Evolutionary conservation across 2,329 filamentous ascomycete genomes (phyloP), one percentile per base, ranked within the genome.

Genomic region (Talaromyces amestolkiae): DNA sequence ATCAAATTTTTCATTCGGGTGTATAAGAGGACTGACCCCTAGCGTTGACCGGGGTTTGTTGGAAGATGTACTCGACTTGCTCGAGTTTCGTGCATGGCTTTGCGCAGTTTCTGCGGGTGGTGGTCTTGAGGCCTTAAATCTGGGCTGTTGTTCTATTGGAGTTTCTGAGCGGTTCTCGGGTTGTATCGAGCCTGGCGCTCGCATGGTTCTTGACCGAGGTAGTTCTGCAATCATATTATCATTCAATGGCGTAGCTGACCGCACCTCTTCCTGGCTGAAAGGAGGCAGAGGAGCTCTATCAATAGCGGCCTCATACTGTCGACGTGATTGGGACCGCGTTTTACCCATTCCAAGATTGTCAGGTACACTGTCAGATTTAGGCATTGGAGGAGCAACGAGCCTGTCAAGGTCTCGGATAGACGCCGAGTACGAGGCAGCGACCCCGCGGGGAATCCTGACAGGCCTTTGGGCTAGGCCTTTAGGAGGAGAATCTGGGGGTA

Each of bases 321-420:
- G 72, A 24, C 76, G 75, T 35, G 78, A 79, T 66, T 80, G 78
- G 15, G 78, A 79, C 33, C 78, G 74, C 19, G 78, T 80, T 68
- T 79, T 79, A n/a, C 76, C 77, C 60, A 78, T 74, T 6, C 73
- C 77, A 51, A 79, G 67, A 33, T 72, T 73, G 7, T 68, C 73
- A 19, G 74, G 72, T 47, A 71, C 73, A 45, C 72, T 77, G n/a
- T 64, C 73, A 3, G 75, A 72, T 65, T 77, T 77, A 24, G 73
- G 65, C 41, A 76, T 67, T 27, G 70, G 69, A 6, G 74, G 70
- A 27, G 65, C 69, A 11, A 70, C 64, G 15, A 71, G 71, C 17
- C 65, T 69, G 37, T 77, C 73, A 43, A 73, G 63, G 15, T 75
- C 76, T 15, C 76, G 73, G 43, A 76, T 41, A 2, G 77, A 74